Percentiles rank a stretch among this genome's conserved stretches.
Conservation (phyloP, 805 yeast species). For the Myxozyma neotropica region DNA sequence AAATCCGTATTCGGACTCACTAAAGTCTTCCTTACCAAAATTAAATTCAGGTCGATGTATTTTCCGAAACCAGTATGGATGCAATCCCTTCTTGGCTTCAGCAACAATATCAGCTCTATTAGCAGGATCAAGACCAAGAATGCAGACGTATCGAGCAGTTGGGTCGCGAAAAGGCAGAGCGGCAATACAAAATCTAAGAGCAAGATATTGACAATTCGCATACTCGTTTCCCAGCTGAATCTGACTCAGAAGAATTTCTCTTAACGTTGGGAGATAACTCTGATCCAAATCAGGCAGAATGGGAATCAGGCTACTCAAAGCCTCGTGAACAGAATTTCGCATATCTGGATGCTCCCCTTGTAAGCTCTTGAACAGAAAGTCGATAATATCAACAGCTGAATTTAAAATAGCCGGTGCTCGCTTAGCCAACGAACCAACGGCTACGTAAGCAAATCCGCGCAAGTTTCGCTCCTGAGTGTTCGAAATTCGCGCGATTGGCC, state of each 20-base stretch:
- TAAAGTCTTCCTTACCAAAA: conserved; percentile 42
- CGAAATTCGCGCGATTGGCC: conserved; percentile 37
- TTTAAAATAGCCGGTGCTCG: conserved; percentile 39
- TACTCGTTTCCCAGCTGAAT: conserved; percentile 47
- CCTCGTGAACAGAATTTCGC: conserved; percentile 69
- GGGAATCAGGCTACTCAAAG: conserved; percentile 60
- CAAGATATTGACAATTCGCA: conserved; percentile 61
- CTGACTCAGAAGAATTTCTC: conserved; percentile 44
- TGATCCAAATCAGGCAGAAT: conserved; percentile 46
- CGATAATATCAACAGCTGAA: conserved; percentile 55
- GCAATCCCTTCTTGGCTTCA: conserved; percentile 76
- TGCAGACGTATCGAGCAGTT: conserved; percentile 65
- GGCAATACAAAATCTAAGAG: conserved; percentile 65
- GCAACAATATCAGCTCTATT: conserved; percentile 76
- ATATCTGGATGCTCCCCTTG: conserved; percentile 64
- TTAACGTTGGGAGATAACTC: conserved; percentile 49
- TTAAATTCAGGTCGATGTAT: conserved; percentile 45
- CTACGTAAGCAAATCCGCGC: conserved; percentile 72
- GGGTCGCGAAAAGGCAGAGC: conserved; percentile 68
- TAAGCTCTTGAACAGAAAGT: conserved; percentile 71
- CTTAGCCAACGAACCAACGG: conserved; percentile 62
- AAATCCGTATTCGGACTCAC: conserved; percentile 46
- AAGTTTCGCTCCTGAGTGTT: conserved; percentile 41
- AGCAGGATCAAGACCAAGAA: conserved; percentile 59
- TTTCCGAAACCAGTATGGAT: conserved; percentile 77